Conservation (phyloP, 1,284 basidiomycete genomes). For the Naganishia albida region DNA sequence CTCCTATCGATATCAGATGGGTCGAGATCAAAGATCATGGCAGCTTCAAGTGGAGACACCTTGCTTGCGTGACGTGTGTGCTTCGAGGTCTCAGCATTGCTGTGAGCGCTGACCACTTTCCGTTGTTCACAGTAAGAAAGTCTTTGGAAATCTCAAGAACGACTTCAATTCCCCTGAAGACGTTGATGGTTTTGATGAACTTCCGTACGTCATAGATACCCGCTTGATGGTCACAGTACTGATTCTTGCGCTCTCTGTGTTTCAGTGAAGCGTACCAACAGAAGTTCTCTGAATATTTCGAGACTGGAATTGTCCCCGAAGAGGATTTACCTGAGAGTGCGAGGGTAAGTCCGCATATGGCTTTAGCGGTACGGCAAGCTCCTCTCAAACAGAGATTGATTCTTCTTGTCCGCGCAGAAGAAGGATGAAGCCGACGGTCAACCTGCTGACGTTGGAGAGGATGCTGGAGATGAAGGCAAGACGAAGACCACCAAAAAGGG, state of each 20-base stretch:
- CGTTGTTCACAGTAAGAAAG: slow-evolving; percentile 2
- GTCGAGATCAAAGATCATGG: slow-evolving; percentile 30
- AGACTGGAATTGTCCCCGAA: slow-evolving; percentile 16
- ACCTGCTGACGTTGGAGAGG: neutral
- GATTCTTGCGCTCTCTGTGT: neutral
- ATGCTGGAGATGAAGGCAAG: neutral
- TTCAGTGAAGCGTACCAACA: slow-evolving; percentile 17
- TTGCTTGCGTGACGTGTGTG: slow-evolving; percentile 33
- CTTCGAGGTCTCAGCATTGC: neutral
- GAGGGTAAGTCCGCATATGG: neutral
- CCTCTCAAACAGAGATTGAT: neutral
- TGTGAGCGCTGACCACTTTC: neutral
- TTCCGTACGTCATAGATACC: slow-evolving; percentile 22
- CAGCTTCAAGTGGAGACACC: slow-evolving; percentile 33
- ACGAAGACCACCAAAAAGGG: slow-evolving; percentile 23
- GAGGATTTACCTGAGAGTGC: slow-evolving; percentile 30
- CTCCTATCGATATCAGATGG: slow-evolving; percentile 7
- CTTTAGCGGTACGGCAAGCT: neutral
- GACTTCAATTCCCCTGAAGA: slow-evolving; percentile 27
- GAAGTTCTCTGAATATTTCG: slow-evolving; percentile 29
- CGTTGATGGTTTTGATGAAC: slow-evolving; percentile 32
- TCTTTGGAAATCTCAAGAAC: slow-evolving; percentile 30
- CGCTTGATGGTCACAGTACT: neutral
- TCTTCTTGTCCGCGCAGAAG: neutral
- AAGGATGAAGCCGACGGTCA: slow-evolving; percentile 21